phyloP scores from a whole-genome alignment of 1,284 basidiomycete genomes.

The Leucoagaricus sp. region DNA sequence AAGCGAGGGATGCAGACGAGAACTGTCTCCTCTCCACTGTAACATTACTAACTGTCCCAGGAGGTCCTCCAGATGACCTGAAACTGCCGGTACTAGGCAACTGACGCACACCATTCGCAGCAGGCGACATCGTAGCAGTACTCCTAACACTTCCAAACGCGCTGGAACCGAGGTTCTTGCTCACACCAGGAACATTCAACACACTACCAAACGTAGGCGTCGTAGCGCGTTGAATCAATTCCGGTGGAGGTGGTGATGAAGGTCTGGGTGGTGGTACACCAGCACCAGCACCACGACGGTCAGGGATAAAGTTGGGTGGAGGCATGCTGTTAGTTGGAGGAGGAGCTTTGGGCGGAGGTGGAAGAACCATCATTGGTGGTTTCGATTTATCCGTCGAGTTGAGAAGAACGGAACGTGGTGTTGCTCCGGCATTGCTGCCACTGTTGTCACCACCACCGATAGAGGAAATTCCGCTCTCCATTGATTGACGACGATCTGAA shows the following conservation, averaged over 20 bases:
- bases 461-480: slow-evolving; percentile 67
- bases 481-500: slow-evolving; percentile 49
- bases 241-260: slow-evolving; percentile 85
- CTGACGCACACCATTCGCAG: slow-evolving; percentile 56
- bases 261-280: slow-evolving; percentile 72
- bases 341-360: slow-evolving; percentile 80
- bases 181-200: slow-evolving; percentile 57
- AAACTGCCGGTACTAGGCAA: slow-evolving; percentile 80
- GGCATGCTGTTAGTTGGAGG: slow-evolving; percentile 74
- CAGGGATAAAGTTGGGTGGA: slow-evolving; percentile 77
- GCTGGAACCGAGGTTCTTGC: slow-evolving; percentile 31
- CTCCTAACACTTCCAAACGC: slow-evolving; percentile 36
- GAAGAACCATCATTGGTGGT: slow-evolving; percentile 84
- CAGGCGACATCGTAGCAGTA: slow-evolving; percentile 73
- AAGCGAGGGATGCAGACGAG: slow-evolving; percentile 63
- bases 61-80: slow-evolving; percentile 59
- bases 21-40: slow-evolving; percentile 48
- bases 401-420: slow-evolving; percentile 27
- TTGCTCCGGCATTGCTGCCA: slow-evolving; percentile 36
- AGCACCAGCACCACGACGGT: slow-evolving; percentile 43
- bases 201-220: slow-evolving; percentile 75
- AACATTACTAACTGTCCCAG: slow-evolving; percentile 42
- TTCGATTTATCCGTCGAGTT: slow-evolving; percentile 71
- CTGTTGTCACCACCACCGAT: slow-evolving; percentile 22
- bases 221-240: slow-evolving; percentile 84